phyloP scores from a whole-genome alignment of 2,329 filamentous ascomycete genomes.

The Coniosporium tulheliwenetii region DNA sequence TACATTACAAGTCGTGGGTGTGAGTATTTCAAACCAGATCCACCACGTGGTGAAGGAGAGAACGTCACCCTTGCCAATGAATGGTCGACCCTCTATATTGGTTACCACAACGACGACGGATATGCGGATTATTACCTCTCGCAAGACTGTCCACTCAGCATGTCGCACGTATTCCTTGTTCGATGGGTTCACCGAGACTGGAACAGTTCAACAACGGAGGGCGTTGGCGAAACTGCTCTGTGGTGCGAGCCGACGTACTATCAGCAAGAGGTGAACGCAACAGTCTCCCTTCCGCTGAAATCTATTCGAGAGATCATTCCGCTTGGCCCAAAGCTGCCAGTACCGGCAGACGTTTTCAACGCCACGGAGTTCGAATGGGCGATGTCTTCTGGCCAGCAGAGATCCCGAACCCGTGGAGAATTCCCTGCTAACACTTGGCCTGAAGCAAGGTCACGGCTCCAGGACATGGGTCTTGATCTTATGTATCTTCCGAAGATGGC shows the following conservation, averaged over 20 bases:
- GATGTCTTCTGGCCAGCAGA: constrained; percentile 11
- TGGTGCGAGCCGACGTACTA: constrained; percentile 33
- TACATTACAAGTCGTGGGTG: neutral
- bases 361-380: constrained; percentile 21
- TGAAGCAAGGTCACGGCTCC: constrained; percentile 7
- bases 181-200: constrained; percentile 5
- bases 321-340: constrained; percentile 8
- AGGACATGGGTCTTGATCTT: constrained; percentile 1
- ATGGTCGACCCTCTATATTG: constrained; percentile 23
- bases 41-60: too few species aligned
- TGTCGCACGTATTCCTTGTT: constrained; percentile 24
- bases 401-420: constrained; percentile 3
- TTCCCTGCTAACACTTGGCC: constrained; percentile 9
- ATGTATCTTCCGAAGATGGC: too few species aligned
- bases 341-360: constrained; percentile 19
- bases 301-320: constrained; percentile 7
- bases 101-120: constrained; percentile 20
- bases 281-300: constrained; percentile 14
- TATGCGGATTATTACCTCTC: constrained; percentile 16
- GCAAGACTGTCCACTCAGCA: constrained; percentile 14
- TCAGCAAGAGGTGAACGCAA: constrained; percentile 27
- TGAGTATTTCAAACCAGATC: neutral
- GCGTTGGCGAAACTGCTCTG: constrained; percentile 12
- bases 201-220: too few species aligned
- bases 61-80: constrained; percentile 8